Base-by-base conservation (phyloP, 1,139 yeast species). In the Geotrichum carabidarum region DNA sequence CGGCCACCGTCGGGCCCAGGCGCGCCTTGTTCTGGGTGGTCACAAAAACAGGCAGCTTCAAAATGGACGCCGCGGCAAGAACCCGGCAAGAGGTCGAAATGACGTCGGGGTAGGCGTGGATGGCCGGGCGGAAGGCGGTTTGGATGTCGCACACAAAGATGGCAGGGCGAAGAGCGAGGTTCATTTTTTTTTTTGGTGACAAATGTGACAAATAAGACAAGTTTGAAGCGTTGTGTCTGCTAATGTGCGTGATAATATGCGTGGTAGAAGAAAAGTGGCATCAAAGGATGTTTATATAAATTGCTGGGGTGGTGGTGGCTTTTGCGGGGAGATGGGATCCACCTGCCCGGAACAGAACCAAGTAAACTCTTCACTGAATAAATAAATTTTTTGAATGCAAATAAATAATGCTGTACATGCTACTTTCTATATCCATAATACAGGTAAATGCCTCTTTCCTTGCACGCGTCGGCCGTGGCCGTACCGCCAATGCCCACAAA, bases 391-490 rank as follows among this genome's bases (percentile, higher is more conserved):
- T 31, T 14, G 5, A 15, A 40, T 40, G 22, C 32, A 42, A 42
- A 42, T 11, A 46, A 30, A 30, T 12, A 45, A 32, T 11, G 38
- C 11, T 37, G 30, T 11, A 48, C 27, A 12, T 38, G 38, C 17
- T 41, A 56, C 37, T 54, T 44, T 32, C 56, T 65, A 53, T 63
- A 65, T 31, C 66, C 69, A 48, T 71, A 71, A 58, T 71, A 71
- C 49, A 69, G 62, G 57, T 71, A 71, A 55, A 71, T 67, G 14
- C 74, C 74, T 35, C 70, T 65, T 51, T 65, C 70, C 44, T 63
- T 63, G 50, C 63, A 60, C 11, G 69, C 64, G n/a, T 63, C 68
- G 6, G 60, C 59, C 6, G 65, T 60, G 47, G 59, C 58, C 46
- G 60, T 63, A 6, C 71, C 72, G 6, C 71, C 73, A 51, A 67